Percentiles rank a stretch among this genome's conserved stretches.
Evolutionary conservation across 495 filamentous ascomycete genomes (phyloP).

Genomic region (Podospora pseudoanserina): DNA sequence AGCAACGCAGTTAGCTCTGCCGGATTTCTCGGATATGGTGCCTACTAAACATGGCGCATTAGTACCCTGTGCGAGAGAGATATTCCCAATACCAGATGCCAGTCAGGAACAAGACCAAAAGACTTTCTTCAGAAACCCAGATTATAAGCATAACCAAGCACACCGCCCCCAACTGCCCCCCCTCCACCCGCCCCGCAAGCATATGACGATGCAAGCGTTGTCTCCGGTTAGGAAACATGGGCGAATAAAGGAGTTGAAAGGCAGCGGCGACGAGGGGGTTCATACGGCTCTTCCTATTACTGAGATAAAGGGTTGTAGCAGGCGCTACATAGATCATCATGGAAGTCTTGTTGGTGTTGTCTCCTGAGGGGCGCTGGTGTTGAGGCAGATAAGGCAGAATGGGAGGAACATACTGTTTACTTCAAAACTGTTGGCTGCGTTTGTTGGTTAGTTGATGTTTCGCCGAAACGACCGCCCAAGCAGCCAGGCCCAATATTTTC

Average conservation of each 20-base stretch:
- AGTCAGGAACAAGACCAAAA: conserved; percentile 10
- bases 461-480: neutral
- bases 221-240: conserved; percentile 9
- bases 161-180: conserved; percentile 27
- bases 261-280: conserved; percentile 32
- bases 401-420: neutral
- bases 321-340: conserved; percentile 51
- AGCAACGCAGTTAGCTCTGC: neutral
- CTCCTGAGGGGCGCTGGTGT: neutral
- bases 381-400: neutral
- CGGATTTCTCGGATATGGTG: neutral
- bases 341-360: conserved; percentile 12
- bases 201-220: conserved; percentile 47
- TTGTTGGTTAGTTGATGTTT: neutral
- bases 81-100: neutral
- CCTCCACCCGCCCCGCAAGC: conserved; percentile 36
- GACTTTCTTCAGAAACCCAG: conserved; percentile 47
- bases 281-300: conserved; percentile 53
- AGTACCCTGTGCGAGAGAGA: conserved; percentile 4
- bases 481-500: neutral
- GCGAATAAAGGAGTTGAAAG: conserved; percentile 6
- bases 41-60: neutral
- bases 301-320: conserved; percentile 44
- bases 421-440: neutral
- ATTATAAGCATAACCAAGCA: conserved; percentile 47